Evolutionary conservation across 2,329 filamentous ascomycete species (phyloP), one percentile per base, ranked within the genome.

Genomic region (Penicillium occitanis): DNA sequence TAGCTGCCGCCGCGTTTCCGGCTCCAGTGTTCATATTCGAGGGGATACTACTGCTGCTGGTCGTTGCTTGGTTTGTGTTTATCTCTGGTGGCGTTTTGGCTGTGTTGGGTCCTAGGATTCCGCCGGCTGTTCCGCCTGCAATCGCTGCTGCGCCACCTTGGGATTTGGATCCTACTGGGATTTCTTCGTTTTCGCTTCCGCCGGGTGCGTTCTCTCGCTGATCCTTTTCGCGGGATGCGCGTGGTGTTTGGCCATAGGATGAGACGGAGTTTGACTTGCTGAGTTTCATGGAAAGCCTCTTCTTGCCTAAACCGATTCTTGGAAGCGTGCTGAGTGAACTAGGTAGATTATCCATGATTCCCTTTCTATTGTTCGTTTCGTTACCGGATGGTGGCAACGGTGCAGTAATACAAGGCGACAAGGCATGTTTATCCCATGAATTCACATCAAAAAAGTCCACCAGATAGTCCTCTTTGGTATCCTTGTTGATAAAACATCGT

Each of bases 401-500:
- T 0, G 88, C 84, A n/a, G 80, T 84, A 50, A 96, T 86, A 74
- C 91, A 95, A 0, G 93, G 93, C 2, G 91, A 94, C 8, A 92
- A 83, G 35, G 88, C 85, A 76, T 92, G 88, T 68, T 91, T 89
- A 64, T 90, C 86, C 93, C 94, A 98, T 62, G 88, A 87, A 14
- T 91, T 83, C 0, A 88, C 81, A 72, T 94, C 84, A 78, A 93
- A 96, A 75, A 97, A 97, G 76, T 97, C 89, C 46, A 97, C 84
- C 0, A 85, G 88, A 72, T 94, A 96, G 69, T 91, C 86, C 73
- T 96, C 89, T 67, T 90, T 89, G 0, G 92, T 95, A 51, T 88
- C 78, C 71, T 90, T 92, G 79, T 97, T 90, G 72, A 97, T 84
- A 76, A 97, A 98, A 77, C 93, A 96, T 73, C 88, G 88, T 0